Evolutionary conservation across 345 rosid species (phyloP).

Genomic region (Populus nigra): DNA sequence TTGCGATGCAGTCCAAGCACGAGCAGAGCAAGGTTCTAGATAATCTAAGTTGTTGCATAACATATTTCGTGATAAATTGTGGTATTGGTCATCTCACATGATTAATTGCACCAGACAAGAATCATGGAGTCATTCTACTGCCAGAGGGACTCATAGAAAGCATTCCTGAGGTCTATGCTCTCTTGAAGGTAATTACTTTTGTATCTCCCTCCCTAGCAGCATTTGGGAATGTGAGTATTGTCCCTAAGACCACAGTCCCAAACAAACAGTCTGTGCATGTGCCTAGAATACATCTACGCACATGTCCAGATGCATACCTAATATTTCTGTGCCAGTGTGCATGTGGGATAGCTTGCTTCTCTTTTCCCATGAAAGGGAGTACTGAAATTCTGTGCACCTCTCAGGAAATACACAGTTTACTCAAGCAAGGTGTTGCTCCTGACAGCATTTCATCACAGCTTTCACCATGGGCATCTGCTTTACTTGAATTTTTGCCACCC

Average conservation of each 20-base stretch:
- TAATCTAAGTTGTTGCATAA: conserved; percentile 9
- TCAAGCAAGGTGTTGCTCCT: conserved; percentile 62
- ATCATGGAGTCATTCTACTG: conserved; percentile 90
- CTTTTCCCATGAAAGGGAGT: neutral
- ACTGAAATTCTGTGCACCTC: conserved; percentile 17
- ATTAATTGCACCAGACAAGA: conserved; percentile 57
- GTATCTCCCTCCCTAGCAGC: neutral
- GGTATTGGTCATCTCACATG: conserved; percentile 22
- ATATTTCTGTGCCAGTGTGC: neutral
- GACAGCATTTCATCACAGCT: conserved; percentile 81
- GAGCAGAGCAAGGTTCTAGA: conserved; percentile 74
- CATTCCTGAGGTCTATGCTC: conserved; percentile 94
- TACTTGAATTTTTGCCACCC: conserved; percentile 82
- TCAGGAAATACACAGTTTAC: conserved; percentile 83
- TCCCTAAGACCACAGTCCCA: neutral
- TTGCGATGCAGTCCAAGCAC: conserved; percentile 96
- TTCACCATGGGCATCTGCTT: conserved; percentile 98
- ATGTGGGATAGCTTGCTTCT: neutral
- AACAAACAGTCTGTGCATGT: neutral
- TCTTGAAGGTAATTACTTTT: conserved; percentile 59
- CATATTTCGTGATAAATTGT: conserved; percentile 8
- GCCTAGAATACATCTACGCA: neutral
- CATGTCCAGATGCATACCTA: neutral
- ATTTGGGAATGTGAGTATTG: neutral
- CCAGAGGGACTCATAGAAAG: conserved; percentile 98